A percentile compares a stretch with the other conserved stretches of the same genome.
Evolutionary conservation across 352 stramenopile genomes (phyloP).

Genomic region (Phytopythium boreale): DNA sequence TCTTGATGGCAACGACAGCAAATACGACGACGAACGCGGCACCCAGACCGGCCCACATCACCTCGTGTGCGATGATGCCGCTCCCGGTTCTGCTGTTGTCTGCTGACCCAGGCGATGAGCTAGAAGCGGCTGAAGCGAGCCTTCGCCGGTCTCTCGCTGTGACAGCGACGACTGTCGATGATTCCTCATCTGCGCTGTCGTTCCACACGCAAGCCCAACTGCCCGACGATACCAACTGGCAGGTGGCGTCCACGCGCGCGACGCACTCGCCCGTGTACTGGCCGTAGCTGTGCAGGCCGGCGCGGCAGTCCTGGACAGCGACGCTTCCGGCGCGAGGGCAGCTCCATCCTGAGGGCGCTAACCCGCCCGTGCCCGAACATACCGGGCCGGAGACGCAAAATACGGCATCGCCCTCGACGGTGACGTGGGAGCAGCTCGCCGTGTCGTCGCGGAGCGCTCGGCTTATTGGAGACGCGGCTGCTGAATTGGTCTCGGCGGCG

Average conservation of each 20-base stretch:
- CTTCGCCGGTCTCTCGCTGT: not conserved
- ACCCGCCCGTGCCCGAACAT: not conserved
- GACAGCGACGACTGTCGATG: not conserved
- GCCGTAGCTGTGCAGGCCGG: not conserved
- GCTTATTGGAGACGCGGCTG: not conserved
- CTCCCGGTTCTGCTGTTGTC: not conserved
- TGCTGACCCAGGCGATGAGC: not conserved
- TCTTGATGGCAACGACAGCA: constrained; percentile 17
- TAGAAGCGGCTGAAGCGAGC: not conserved
- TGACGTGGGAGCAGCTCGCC: not conserved
- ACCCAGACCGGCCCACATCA: constrained; percentile 14
- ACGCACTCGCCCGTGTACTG: not conserved
- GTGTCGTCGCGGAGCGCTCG: not conserved
- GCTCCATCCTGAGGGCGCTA: not conserved
- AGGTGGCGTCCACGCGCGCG: not conserved
- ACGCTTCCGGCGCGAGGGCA: not conserved
- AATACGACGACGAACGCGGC: constrained; percentile 20
- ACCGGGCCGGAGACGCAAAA: not conserved
- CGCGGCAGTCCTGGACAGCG: not conserved
- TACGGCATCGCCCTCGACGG: not conserved
- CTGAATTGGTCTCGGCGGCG: not conserved
- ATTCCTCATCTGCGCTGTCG: not conserved
- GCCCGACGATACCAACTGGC: not conserved
- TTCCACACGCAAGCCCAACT: not conserved
- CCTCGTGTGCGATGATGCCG: constrained; percentile 2